phyloP scores from a whole-genome alignment of 2,329 filamentous ascomycete genomes.

The Aspergillus uvarum region DNA sequence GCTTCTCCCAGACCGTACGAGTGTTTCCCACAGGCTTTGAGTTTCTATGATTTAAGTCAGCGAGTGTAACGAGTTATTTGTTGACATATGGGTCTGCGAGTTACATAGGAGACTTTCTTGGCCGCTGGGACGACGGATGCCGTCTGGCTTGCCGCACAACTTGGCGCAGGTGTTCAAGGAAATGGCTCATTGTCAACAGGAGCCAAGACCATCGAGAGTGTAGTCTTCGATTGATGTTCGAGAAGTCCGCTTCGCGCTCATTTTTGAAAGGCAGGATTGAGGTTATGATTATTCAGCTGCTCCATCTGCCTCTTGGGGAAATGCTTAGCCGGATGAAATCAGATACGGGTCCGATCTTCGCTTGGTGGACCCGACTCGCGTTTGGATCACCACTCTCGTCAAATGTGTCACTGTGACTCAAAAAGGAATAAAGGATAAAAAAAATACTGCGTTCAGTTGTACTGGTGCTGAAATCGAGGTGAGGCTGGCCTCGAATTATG shows the following conservation, averaged over 20 bases:
- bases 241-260: background rate
- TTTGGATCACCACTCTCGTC: background rate
- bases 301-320: background rate
- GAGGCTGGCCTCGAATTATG: background rate
- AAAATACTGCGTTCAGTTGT: background rate
- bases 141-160: background rate
- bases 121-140: background rate
- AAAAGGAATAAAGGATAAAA: background rate
- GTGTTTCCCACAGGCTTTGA: background rate
- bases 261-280: background rate
- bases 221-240: background rate
- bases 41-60: background rate
- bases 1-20: constrained; percentile 19
- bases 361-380: background rate
- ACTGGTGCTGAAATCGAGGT: background rate
- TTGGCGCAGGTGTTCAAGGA: background rate
- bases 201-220: background rate
- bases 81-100: background rate
- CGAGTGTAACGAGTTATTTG: background rate
- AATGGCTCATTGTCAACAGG: background rate
- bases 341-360: background rate
- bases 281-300: constrained; percentile 4
- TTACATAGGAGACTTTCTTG: constrained; percentile 1
- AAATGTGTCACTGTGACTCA: background rate
- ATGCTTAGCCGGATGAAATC: background rate